A percentile compares a stretch with the other conserved stretches of the same genome.
These are phyloP conservation scores for Paecilomyces niveus DNA, from an alignment of 2,329 filamentous ascomycete species.

Conservation along the genomic window DNA sequence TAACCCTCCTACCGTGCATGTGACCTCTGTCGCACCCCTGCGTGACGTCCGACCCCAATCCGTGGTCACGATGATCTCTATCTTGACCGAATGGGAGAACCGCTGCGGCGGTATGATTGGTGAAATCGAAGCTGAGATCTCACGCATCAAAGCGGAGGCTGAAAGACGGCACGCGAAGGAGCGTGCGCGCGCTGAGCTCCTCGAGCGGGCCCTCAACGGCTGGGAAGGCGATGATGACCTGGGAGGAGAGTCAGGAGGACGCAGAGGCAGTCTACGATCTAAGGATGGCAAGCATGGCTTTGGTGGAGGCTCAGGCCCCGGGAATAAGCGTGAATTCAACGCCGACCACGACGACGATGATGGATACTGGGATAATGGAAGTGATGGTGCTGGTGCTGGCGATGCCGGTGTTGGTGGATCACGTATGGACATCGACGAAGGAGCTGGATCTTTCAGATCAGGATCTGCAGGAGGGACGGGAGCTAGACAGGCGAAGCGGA, in stretches of 20 bases:
- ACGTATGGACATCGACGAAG: slow-evolving; percentile 36
- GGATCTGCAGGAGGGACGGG: slow-evolving; percentile 8
- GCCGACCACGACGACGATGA: slow-evolving; percentile 32
- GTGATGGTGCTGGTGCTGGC: slow-evolving; percentile 19
- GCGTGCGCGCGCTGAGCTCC: slow-evolving; percentile 40
- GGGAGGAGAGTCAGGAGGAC: slow-evolving; percentile 4
- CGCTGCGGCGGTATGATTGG: slow-evolving; percentile 68
- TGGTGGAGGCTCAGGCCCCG: slow-evolving; percentile 8
- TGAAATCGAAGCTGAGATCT: slow-evolving; percentile 70
- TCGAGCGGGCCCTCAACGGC: slow-evolving; percentile 45
- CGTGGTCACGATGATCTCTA: slow-evolving; percentile 59
- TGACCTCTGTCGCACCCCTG: slow-evolving; percentile 74
- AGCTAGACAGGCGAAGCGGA: slow-evolving; percentile 26
- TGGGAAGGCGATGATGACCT: slow-evolving; percentile 16
- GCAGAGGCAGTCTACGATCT: background rate
- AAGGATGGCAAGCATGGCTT: slow-evolving; percentile 5
- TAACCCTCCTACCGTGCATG: slow-evolving; percentile 62
- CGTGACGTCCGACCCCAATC: slow-evolving; percentile 74
- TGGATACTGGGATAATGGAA: slow-evolving; percentile 26
- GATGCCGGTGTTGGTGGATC: slow-evolving; percentile 19
- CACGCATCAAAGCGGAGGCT: slow-evolving; percentile 55
- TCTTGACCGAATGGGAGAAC: slow-evolving; percentile 67
- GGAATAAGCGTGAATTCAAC: slow-evolving; percentile 35
- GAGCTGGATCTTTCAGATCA: slow-evolving; percentile 15
- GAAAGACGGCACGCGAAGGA: slow-evolving; percentile 46